Evolutionary conservation across 2,329 filamentous ascomycete genomes (phyloP).

Genomic region (Dactylonectria estremocensis): DNA sequence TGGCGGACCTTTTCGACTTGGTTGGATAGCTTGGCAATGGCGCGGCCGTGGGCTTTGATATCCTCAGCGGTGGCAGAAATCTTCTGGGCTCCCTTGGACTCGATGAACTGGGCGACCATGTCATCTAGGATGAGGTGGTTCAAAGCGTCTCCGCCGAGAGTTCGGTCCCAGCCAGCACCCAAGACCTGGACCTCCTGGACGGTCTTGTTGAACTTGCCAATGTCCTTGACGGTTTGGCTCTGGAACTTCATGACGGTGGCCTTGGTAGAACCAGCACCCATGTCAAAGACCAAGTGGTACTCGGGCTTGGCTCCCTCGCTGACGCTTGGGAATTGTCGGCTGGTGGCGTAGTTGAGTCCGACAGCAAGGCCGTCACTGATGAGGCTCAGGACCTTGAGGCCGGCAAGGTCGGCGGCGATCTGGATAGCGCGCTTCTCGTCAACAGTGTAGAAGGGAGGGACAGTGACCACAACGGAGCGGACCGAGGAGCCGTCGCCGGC

Average conservation of each 20-base stretch:
- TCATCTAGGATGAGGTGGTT: constrained; percentile 92
- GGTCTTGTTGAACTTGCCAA: constrained; percentile 96
- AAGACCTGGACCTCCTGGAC: constrained; percentile 94
- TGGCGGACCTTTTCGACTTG: constrained; percentile 91
- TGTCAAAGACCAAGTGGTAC: constrained; percentile 94
- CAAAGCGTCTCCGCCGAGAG: constrained; percentile 89
- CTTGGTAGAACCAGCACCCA: constrained; percentile 96
- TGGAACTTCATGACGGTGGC: constrained; percentile 93
- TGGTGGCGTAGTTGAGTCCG: constrained; percentile 94
- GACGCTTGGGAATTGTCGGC: constrained; percentile 88
- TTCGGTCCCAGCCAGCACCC: constrained; percentile 89
- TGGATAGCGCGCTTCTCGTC: constrained; percentile 92
- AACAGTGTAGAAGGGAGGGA: constrained; percentile 90
- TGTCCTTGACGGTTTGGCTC: constrained; percentile 88
- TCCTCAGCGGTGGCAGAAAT: constrained; percentile 72
- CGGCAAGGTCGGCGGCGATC: constrained; percentile 88
- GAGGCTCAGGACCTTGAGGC: constrained; percentile 86
- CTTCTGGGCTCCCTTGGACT: constrained; percentile 77
- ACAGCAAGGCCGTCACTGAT: constrained; percentile 94
- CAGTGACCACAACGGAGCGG: constrained; percentile 87
- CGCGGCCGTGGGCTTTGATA: constrained; percentile 83
- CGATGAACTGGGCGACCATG: constrained; percentile 85
- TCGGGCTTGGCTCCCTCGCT: constrained; percentile 89
- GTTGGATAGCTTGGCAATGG: constrained; percentile 92
- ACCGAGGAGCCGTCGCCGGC: constrained; percentile 83